These are phyloP conservation scores for Barnettozyma populi DNA, from an alignment of 805 yeast species.

Conservation along the genomic window DNA sequence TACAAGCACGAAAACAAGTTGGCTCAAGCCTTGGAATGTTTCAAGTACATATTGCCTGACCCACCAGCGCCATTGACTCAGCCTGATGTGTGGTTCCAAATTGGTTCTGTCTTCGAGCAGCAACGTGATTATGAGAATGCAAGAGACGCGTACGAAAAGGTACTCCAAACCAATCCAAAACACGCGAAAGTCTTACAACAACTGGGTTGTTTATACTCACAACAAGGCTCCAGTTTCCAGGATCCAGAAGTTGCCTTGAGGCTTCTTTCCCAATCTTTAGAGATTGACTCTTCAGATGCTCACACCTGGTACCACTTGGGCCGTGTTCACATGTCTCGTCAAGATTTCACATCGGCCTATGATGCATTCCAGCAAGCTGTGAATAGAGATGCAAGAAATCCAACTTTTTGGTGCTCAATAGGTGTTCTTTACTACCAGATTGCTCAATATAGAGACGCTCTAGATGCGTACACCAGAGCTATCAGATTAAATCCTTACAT, in stretches of 20 bases:
- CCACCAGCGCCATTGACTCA: slow-evolving; percentile 96
- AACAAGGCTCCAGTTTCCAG: slow-evolving; percentile 58
- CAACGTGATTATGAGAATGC: slow-evolving; percentile 90
- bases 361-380: slow-evolving; percentile 99
- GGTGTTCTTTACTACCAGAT: slow-evolving; percentile 97
- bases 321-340: slow-evolving; percentile 93
- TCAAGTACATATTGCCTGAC: slow-evolving; percentile 80
- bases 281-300: slow-evolving; percentile 85
- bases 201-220: slow-evolving; percentile 90
- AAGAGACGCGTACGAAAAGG: slow-evolving; percentile 92
- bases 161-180: slow-evolving; percentile 79
- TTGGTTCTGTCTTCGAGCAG: slow-evolving; percentile 92
- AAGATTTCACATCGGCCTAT: slow-evolving; percentile 92
- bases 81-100: slow-evolving; percentile 98
- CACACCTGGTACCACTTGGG: slow-evolving; percentile 97
- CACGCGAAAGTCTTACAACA: slow-evolving; percentile 96
- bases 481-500: slow-evolving; percentile 93
- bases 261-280: slow-evolving; percentile 80
- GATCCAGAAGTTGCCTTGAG: slow-evolving; percentile 81
- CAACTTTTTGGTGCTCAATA: slow-evolving; percentile 95
- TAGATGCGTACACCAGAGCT: slow-evolving; percentile 96
- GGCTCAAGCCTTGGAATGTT: slow-evolving; percentile 86
- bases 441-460: slow-evolving; percentile 91
- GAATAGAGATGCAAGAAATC: slow-evolving; percentile 92
- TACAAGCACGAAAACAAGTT: slow-evolving; percentile 92